phyloP scores from a whole-genome alignment of 441 rosid genomes.

The Jatropha podagrica region DNA sequence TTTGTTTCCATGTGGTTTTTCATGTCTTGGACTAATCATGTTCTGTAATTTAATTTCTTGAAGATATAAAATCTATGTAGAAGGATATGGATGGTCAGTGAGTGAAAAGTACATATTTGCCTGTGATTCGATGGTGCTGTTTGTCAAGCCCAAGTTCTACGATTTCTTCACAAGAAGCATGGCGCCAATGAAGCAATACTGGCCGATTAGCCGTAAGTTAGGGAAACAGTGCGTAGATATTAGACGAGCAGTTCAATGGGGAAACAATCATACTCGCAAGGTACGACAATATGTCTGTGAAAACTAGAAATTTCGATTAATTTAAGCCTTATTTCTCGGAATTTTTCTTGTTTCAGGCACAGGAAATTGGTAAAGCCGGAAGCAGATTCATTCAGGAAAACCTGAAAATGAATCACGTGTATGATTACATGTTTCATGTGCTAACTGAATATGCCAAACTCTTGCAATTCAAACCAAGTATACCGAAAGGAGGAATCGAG shows the following conservation, averaged over 20 bases:
- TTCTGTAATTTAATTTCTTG: neutral
- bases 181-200: conserved; percentile 64
- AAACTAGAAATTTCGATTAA: too few relatives aligned
- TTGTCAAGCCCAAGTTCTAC: conserved; percentile 47
- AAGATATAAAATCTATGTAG: conserved; percentile 23
- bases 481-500: conserved; percentile 46
- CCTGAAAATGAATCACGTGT: conserved; percentile 53
- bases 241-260: conserved; percentile 77
- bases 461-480: conserved; percentile 51
- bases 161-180: conserved; percentile 62
- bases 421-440: conserved; percentile 73
- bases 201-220: conserved; percentile 50
- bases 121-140: conserved; percentile 56
- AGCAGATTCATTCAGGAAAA: conserved; percentile 50
- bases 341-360: conserved; percentile 39
- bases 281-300: conserved; percentile 21
- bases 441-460: conserved; percentile 60
- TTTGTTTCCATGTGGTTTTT: neutral
- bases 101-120: conserved; percentile 79
- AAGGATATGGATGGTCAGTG: conserved; percentile 37
- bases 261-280: conserved; percentile 48
- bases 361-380: conserved; percentile 53
- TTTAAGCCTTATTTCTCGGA: too few relatives aligned
- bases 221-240: conserved; percentile 42
- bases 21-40: neutral